Percentiles rank a stretch among this genome's conserved stretches.
Conservation (phyloP, 257 asterid genomes). For the Parsonsia alboflavescens region DNA sequence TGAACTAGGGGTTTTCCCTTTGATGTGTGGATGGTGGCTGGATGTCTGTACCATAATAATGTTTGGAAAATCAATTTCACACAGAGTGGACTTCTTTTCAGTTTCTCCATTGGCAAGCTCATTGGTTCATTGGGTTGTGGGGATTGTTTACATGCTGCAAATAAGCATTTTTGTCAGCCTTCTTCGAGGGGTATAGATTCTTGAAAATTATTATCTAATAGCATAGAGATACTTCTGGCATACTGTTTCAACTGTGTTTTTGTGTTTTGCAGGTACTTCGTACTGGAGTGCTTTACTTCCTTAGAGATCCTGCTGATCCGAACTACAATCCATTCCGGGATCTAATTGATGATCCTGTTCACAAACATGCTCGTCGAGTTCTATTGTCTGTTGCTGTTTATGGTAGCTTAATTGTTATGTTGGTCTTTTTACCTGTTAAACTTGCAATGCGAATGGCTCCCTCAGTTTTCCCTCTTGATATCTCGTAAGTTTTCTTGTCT, state of each 20-base stretch:
- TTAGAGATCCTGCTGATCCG: constrained; percentile 99
- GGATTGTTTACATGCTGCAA: constrained; percentile 96
- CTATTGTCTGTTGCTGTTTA: constrained; percentile 87
- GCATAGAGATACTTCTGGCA: neutral
- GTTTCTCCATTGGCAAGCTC: constrained; percentile 96
- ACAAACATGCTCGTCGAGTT: constrained; percentile 99
- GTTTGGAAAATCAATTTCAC: constrained; percentile 91
- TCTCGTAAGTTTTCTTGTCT: constrained; percentile 60
- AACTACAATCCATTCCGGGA: constrained; percentile 98
- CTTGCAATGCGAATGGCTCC: constrained; percentile 92
- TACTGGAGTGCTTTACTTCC: constrained; percentile 90
- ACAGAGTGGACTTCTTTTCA: constrained; percentile 93
- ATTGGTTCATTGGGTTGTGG: constrained; percentile 96
- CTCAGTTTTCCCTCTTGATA: constrained; percentile 88
- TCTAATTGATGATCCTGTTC: constrained; percentile 97
- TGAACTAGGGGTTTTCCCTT: constrained; percentile 97
- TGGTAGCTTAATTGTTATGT: constrained; percentile 96
- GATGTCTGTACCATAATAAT: constrained; percentile 92
- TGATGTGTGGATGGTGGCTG: constrained; percentile 99
- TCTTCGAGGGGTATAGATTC: constrained; percentile 82
- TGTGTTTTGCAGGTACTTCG: constrained; percentile 68
- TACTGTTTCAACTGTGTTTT: neutral
- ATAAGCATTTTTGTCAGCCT: constrained; percentile 99
- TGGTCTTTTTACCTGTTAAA: constrained; percentile 93
- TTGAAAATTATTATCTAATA: neutral